phyloP scores from a whole-genome alignment of 2,329 filamentous ascomycete genomes.

The Diaporthe batatas region DNA sequence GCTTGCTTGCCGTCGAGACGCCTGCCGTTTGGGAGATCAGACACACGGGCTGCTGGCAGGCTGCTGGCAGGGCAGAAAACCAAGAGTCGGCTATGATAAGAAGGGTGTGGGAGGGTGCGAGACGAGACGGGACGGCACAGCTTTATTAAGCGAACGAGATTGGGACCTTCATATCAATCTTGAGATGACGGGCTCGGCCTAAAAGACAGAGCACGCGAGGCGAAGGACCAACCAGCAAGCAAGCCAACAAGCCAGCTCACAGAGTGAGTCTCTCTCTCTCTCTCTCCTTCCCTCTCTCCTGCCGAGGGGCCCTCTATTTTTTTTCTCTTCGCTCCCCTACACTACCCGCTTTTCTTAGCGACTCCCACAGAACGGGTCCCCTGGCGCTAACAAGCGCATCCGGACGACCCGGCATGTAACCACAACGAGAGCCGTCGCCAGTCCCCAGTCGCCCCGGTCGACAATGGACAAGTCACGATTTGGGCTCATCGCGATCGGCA shows the following conservation, averaged over 20 bases:
- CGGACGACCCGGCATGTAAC: conserved; percentile 12
- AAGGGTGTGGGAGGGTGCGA: background rate
- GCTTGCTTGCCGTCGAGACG: conserved; percentile 17
- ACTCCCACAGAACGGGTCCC: background rate
- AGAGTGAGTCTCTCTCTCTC: too few species aligned
- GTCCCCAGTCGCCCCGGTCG: background rate
- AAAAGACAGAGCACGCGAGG: conserved; percentile 16
- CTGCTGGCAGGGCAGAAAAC: background rate
- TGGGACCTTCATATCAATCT: conserved; percentile 31
- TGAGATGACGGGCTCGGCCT: conserved; percentile 31
- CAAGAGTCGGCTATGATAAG: background rate
- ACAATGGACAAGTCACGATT: conserved; percentile 2
- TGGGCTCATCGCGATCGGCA: conserved; percentile 20
- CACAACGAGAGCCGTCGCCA: background rate
- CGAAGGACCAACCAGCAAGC: background rate
- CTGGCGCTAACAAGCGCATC: conserved; percentile 20
- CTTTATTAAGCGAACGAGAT: conserved; percentile 2
- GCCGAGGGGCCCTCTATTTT: conserved; percentile 3
- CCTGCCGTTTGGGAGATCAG: conserved; percentile 28
- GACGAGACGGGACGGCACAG: conserved; percentile 7
- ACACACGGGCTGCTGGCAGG: conserved; percentile 5
- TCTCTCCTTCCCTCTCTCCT: background rate
- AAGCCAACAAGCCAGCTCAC: too few species aligned
- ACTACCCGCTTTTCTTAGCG: conserved; percentile 14
- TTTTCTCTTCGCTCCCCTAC: background rate